These are phyloP conservation scores for Aureobasidium sp. DNA, from an alignment of 2,329 filamentous ascomycete genomes.

Conservation along the genomic window DNA sequence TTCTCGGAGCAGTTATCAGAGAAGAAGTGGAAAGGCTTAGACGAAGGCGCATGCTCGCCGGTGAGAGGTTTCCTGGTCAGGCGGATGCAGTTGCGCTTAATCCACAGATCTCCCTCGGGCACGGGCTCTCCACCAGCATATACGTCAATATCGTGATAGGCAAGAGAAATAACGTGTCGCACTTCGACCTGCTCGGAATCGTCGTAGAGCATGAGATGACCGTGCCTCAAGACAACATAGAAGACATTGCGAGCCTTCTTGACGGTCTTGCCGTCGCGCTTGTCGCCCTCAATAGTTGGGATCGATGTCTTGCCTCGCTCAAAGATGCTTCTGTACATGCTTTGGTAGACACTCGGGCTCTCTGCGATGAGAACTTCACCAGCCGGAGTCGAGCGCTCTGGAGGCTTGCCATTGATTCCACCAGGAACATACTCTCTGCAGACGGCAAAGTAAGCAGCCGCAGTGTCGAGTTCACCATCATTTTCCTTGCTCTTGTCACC, in stretches of 20 bases:
- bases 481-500: conserved; percentile 50
- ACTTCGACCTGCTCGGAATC: conserved; percentile 93
- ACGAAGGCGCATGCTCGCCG: conserved; percentile 49
- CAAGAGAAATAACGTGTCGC: conserved; percentile 87
- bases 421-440: conserved; percentile 87
- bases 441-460: conserved; percentile 90
- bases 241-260: conserved; percentile 78
- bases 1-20: conserved; percentile 94
- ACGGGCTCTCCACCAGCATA: conserved; percentile 64
- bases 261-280: conserved; percentile 39
- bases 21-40: conserved; percentile 88
- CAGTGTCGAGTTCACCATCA: conserved; percentile 64
- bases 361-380: conserved; percentile 60
- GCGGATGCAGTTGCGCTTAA: conserved; percentile 86
- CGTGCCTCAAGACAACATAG: conserved; percentile 84
- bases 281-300: conserved; percentile 47
- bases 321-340: conserved; percentile 95
- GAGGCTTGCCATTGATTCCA: conserved; percentile 86
- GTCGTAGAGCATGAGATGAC: conserved; percentile 95
- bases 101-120: conserved; percentile 88
- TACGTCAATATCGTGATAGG: conserved; percentile 77
- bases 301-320: conserved; percentile 60
- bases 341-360: conserved; percentile 92
- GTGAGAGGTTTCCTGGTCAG: conserved; percentile 58
- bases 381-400: conserved; percentile 74